These are phyloP conservation scores for Fusarium falciforme DNA, from an alignment of 2,329 filamentous ascomycete species.

Conservation along the genomic window DNA sequence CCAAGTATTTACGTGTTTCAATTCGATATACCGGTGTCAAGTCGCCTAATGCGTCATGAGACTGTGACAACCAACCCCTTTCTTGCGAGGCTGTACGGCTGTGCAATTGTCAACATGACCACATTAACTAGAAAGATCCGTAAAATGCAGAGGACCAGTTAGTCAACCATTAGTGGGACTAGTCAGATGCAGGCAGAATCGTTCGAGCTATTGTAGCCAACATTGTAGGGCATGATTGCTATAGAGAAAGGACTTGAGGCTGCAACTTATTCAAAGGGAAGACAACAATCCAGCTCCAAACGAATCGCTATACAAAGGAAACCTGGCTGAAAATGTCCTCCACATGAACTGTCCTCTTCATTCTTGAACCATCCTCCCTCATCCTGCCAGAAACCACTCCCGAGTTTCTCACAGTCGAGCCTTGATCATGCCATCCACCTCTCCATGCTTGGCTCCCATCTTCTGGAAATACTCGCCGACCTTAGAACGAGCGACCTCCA, in stretches of 20 bases:
- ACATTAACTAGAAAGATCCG: background rate
- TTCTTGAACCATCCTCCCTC: background rate
- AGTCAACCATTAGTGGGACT: no score
- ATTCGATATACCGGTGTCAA: background rate
- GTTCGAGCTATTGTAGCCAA: background rate
- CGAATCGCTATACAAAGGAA: slow-evolving; percentile 27
- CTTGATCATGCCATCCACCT: slow-evolving; percentile 62
- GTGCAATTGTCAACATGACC: background rate
- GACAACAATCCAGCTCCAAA: slow-evolving; percentile 10
- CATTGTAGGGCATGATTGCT: background rate
- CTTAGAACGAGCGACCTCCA: slow-evolving; percentile 78
- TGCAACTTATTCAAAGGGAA: slow-evolving; percentile 1
- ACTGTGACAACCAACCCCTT: background rate
- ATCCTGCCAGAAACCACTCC: background rate
- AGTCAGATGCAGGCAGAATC: background rate
- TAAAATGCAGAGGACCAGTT: background rate
- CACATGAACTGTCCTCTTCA: slow-evolving; percentile 8
- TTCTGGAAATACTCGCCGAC: slow-evolving; percentile 80
- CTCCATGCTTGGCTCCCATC: slow-evolving; percentile 55
- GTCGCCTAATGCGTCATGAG: background rate
- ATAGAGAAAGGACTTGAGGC: background rate
- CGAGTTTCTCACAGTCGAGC: slow-evolving; percentile 59
- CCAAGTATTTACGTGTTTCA: background rate
- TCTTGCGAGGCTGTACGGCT: background rate
- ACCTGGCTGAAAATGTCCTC: slow-evolving; percentile 18